phyloP scores from a whole-genome alignment of 1,284 basidiomycete genomes.

The Irpex rosettiformis region DNA sequence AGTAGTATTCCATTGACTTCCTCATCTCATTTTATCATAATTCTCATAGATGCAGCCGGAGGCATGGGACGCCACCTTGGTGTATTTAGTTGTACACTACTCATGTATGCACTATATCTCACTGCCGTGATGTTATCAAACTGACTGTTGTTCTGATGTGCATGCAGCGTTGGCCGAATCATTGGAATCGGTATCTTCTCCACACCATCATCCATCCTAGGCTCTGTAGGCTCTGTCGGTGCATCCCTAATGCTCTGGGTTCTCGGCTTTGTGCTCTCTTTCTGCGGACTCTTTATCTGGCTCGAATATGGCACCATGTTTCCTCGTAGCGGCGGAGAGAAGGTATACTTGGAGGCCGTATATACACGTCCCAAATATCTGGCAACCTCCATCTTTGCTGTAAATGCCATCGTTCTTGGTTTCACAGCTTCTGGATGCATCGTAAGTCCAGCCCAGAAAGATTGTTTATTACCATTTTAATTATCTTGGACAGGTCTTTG shows the following conservation, averaged over 20 bases:
- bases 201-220: conserved; percentile 59
- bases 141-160: no score
- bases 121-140: no score
- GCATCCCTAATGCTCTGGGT: conserved; percentile 69
- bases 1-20: neutral
- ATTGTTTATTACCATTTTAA: no score
- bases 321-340: conserved; percentile 58
- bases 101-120: conserved; percentile 22
- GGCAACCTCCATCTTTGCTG: conserved; percentile 54
- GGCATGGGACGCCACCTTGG: conserved; percentile 30
- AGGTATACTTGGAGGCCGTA: conserved; percentile 72
- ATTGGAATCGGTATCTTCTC: conserved; percentile 66
- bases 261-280: conserved; percentile 60
- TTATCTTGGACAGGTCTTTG: no score
- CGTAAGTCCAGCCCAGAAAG: no score
- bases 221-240: conserved; percentile 61
- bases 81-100: conserved; percentile 29
- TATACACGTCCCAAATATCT: conserved; percentile 63
- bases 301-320: conserved; percentile 70
- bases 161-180: conserved; percentile 48
- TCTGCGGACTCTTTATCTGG: conserved; percentile 64
- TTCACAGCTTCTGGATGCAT: conserved; percentile 58
- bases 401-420: conserved; percentile 59
- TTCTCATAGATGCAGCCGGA: conserved; percentile 25
- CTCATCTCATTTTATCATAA: neutral